Base-by-base conservation (phyloP, 768 basidiomycete genomes). In the Lentinula lateritia region DNA sequence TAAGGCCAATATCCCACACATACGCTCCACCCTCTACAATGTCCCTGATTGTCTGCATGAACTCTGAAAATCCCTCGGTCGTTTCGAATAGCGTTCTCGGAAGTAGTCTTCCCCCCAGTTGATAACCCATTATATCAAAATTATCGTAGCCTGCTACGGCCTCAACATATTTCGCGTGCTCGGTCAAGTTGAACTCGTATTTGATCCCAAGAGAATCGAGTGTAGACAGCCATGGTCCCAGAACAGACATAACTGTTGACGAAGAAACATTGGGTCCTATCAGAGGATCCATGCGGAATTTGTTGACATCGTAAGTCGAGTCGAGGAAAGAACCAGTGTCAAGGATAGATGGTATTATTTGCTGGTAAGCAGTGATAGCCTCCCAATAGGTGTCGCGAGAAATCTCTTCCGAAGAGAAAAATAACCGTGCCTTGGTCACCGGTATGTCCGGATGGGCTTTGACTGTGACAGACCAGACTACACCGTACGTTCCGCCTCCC, bases 171-270 rank as follows among this genome's bases (percentile, higher is more conserved):
- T 42, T 56, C 41, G 39, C 18, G 28, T 56, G 55, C 23, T 43
- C 23, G 3, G 58, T 36, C 45, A 59, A 20, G 15, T 15, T 34
- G 35, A 52, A 42, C n/a, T 5, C 42, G 48, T 60, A 75, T 55
- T 6, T 68, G 69, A 62, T 62, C 9, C 54, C 61, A 32, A 62
- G 41, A 6, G 32, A 16, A 36, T 62, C 46, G 32, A 62, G 61
- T 10, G 42, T 48, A 5, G 18, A 16, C 8, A 62, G 34, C 32
- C 39, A 56, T 7, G 61, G 61, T 7, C 32, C 4, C 3, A 62
- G 39, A 20, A 62, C 35, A 13, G 32, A 23, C 1, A 13, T 5
- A 15, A 62, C 9, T 18, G 38, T 53, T 5, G 42, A 35, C 5
- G 35, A 7, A 55, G 61, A 50, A 9, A 39, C 42, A 39, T 62